These are phyloP conservation scores for Paspalum notatum DNA, from an alignment of 176 grass and related monocot genomes.

Conservation along the genomic window DNA sequence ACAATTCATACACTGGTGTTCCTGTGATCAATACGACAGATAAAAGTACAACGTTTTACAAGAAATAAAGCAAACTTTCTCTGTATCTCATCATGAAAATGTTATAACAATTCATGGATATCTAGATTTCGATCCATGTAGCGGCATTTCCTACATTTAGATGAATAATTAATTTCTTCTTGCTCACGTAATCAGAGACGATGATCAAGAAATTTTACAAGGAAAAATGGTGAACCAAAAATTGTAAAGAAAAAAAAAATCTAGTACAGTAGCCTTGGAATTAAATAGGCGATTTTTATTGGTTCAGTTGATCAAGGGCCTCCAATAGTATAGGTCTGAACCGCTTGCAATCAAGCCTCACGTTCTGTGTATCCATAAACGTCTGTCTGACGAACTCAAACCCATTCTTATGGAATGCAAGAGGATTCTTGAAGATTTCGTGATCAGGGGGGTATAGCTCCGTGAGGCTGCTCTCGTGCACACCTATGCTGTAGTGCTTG, in stretches of 20 bases:
- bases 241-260: slow-evolving; percentile 3
- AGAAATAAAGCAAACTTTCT: slow-evolving; percentile 3
- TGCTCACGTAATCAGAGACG: slow-evolving; percentile 36
- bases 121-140: slow-evolving; percentile 28
- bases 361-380: slow-evolving; percentile 89
- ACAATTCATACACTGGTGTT: slow-evolving; percentile 19
- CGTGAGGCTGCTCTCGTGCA: slow-evolving; percentile 73
- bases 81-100: slow-evolving; percentile 31
- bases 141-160: slow-evolving; percentile 19
- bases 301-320: slow-evolving; percentile 78
- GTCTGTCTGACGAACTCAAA: slow-evolving; percentile 71
- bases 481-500: slow-evolving; percentile 78
- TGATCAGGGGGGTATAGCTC: slow-evolving; percentile 63
- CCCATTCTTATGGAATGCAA: slow-evolving; percentile 59
- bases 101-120: slow-evolving; percentile 25
- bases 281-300: slow-evolving; percentile 33
- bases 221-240: slow-evolving; percentile 29
- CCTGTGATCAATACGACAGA: neutral
- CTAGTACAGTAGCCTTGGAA: slow-evolving; percentile 19
- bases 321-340: slow-evolving; percentile 67
- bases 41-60: no score
- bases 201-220: slow-evolving; percentile 45
- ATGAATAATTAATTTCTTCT: slow-evolving; percentile 20
- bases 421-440: slow-evolving; percentile 74
- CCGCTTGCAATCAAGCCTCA: slow-evolving; percentile 71